Conservation (phyloP, 2,329 filamentous ascomycete species). For the Fusarium solani-melongenae region DNA sequence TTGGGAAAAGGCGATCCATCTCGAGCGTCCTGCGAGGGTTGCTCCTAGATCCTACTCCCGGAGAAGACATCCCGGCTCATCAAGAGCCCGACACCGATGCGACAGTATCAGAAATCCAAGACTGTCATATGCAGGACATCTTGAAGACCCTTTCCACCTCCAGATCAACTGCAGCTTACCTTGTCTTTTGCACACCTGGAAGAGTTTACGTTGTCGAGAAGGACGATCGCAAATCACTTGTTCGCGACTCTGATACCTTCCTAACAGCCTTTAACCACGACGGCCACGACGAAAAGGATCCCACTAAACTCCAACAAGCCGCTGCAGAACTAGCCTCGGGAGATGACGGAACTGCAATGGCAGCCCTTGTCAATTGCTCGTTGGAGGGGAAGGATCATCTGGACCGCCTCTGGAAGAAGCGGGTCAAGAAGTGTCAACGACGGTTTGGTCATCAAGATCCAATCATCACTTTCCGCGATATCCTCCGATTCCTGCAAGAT, state of each 20-base stretch:
- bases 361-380: conserved; percentile 36
- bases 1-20: conserved; percentile 38
- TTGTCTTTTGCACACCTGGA: conserved; percentile 44
- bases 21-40: conserved; percentile 41
- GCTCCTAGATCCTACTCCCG: conserved; percentile 21
- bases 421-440: neutral
- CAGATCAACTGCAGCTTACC: conserved; percentile 44
- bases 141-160: conserved; percentile 22
- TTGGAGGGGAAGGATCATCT: conserved; percentile 37
- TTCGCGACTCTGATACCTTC: conserved; percentile 37
- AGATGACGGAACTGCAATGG: conserved; percentile 35
- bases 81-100: fast-evolving
- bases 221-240: conserved; percentile 35
- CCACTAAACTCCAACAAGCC: conserved; percentile 10
- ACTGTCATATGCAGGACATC: conserved; percentile 22
- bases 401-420: conserved; percentile 33
- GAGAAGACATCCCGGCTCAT: fast-evolving
- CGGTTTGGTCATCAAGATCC: neutral
- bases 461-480: conserved; percentile 31
- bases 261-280: conserved; percentile 46
- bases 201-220: conserved; percentile 42
- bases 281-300: conserved; percentile 35
- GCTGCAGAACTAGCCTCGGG: conserved; percentile 6
- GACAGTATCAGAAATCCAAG: neutral
- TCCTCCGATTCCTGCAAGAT: conserved; percentile 40